Evolutionary conservation across 2,329 filamentous ascomycete genomes (phyloP).

Genomic region (Lomentospora prolificans): DNA sequence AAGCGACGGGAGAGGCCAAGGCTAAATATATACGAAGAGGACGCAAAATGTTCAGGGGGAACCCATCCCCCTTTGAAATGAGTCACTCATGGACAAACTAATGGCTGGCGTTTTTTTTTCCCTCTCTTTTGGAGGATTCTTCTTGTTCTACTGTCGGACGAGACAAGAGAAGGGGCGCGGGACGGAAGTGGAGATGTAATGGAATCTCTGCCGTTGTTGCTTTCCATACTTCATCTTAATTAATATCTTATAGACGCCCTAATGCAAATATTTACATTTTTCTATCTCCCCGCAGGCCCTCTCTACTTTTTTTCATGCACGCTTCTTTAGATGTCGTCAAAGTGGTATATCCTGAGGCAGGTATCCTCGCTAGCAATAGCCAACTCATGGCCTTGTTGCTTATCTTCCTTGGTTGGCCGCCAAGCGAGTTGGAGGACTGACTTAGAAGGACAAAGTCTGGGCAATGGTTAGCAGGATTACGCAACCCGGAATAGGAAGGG

Average conservation of each 20-base stretch:
- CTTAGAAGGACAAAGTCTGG: slow-evolving; percentile 49
- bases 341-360: slow-evolving; percentile 47
- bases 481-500: background rate
- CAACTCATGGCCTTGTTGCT: slow-evolving; percentile 26
- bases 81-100: no score
- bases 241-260: background rate
- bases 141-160: background rate
- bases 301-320: background rate
- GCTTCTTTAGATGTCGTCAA: slow-evolving; percentile 17
- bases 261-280: background rate
- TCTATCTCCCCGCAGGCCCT: background rate
- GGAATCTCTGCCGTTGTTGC: background rate
- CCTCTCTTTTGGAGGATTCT: background rate
- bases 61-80: no score
- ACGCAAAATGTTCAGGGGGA: no score
- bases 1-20: background rate
- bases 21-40: no score
- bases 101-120: background rate
- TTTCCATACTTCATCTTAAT: background rate
- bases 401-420: slow-evolving; percentile 39
- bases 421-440: slow-evolving; percentile 59
- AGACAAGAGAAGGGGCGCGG: background rate
- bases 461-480: background rate
- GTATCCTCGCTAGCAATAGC: slow-evolving; percentile 52
- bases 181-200: background rate